A percentile compares a stretch with the other conserved stretches of the same genome.
These are phyloP conservation scores for Cornus kousa DNA, from an alignment of 148 eudicot genomes.

Conservation along the genomic window DNA sequence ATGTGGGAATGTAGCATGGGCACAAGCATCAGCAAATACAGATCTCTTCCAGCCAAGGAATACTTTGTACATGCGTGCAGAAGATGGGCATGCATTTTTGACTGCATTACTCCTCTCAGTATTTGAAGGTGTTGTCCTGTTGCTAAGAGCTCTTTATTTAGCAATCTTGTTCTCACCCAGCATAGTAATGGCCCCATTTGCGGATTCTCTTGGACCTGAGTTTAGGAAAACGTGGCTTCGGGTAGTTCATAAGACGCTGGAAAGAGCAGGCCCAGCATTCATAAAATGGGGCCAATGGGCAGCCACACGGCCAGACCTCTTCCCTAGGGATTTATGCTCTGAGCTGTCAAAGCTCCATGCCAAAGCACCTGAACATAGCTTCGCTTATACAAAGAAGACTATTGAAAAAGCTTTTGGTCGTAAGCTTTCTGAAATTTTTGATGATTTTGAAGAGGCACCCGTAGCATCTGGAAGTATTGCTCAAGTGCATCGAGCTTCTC, in stretches of 20 bases:
- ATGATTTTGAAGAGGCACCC: constrained; percentile 78
- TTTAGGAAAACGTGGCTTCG: constrained; percentile 77
- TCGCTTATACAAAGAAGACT: constrained; percentile 75
- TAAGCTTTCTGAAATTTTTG: constrained; percentile 75
- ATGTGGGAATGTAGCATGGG: constrained; percentile 53
- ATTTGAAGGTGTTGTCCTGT: constrained; percentile 58
- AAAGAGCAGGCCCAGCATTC: constrained; percentile 94
- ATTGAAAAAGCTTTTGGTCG: constrained; percentile 89
- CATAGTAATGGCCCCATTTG: constrained; percentile 85
- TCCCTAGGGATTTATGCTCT: constrained; percentile 72
- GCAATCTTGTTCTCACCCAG: constrained; percentile 78
- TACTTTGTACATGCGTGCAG: constrained; percentile 47
- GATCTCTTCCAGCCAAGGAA: constrained; percentile 52
- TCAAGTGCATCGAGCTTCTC: constrained; percentile 84
- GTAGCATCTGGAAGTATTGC: constrained; percentile 98
- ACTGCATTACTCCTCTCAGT: constrained; percentile 41
- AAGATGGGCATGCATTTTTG: constrained; percentile 67
- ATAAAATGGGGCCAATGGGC: constrained; percentile 99
- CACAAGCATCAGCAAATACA: constrained; percentile 44
- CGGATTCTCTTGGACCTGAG: constrained; percentile 61
- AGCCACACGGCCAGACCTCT: constrained; percentile 94
- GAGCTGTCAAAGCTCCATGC: constrained; percentile 85
- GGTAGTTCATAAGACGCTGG: constrained; percentile 73
- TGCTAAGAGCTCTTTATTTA: constrained; percentile 70
- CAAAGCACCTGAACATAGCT: constrained; percentile 94